Evolutionary conservation across 805 yeast genomes (phyloP).

Genomic region (Blastobotrys peoriensis): DNA sequence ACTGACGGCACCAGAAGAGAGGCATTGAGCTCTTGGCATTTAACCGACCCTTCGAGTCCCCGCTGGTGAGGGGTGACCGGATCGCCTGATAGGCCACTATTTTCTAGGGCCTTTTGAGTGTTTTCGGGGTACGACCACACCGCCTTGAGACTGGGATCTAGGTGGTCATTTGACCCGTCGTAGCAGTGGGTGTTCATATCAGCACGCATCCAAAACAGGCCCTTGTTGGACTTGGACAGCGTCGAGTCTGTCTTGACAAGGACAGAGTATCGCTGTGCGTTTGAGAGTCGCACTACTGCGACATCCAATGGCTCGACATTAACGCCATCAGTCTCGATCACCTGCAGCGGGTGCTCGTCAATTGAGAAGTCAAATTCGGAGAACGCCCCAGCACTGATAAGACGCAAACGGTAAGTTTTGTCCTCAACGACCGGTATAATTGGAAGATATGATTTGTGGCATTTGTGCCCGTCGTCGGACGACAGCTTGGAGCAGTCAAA

Average conservation of each 20-base stretch:
- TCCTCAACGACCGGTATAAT: slow-evolving; percentile 17
- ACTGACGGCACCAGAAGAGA: slow-evolving; percentile 21
- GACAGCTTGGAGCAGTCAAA: slow-evolving; percentile 25
- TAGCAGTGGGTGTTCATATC: slow-evolving; percentile 35
- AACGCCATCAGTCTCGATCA: slow-evolving; percentile 34
- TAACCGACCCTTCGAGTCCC: slow-evolving; percentile 20
- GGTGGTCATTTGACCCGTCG: slow-evolving; percentile 29
- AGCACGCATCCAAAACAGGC: slow-evolving; percentile 39
- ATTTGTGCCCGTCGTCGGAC: slow-evolving; percentile 18
- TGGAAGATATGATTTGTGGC: slow-evolving; percentile 20
- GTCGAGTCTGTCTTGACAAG: slow-evolving; percentile 37
- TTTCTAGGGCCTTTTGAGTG: slow-evolving; percentile 12
- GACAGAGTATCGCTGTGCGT: slow-evolving; percentile 77
- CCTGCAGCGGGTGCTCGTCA: slow-evolving; percentile 24
- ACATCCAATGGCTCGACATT: slow-evolving; percentile 21
- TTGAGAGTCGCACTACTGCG: slow-evolving; percentile 37
- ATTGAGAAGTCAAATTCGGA: slow-evolving; percentile 29
- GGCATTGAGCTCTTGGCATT: slow-evolving; percentile 25
- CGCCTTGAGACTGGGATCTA: slow-evolving; percentile 32
- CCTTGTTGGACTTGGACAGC: slow-evolving; percentile 16
- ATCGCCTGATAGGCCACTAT: slow-evolving; percentile 5
- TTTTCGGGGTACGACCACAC: slow-evolving; percentile 29
- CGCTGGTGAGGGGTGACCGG: background rate
- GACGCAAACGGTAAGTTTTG: slow-evolving; percentile 19
- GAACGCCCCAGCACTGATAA: slow-evolving; percentile 32